Conservation (phyloP, 306 rosid species). For the Vigna trinervia region DNA sequence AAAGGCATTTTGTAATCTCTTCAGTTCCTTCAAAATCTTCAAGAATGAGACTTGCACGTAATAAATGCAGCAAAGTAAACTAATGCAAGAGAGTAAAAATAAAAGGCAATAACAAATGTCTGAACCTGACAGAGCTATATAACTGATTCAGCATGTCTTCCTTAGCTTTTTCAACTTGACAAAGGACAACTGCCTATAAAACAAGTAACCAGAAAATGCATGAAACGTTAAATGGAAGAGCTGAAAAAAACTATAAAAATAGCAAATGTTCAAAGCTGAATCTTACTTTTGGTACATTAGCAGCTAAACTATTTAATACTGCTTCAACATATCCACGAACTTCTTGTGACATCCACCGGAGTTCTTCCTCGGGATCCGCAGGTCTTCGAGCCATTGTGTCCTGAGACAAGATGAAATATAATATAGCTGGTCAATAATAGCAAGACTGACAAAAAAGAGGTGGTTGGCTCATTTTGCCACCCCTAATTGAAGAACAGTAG, state of each 20-base stretch:
- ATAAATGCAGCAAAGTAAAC: conserved; percentile 1
- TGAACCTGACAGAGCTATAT: conserved; percentile 91
- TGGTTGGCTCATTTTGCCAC: too few relatives aligned
- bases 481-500: neutral
- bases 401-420: conserved; percentile 45
- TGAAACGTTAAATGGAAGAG: conserved; percentile 40
- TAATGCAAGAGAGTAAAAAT: conserved; percentile 3
- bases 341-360: conserved; percentile 98
- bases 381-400: conserved; percentile 96
- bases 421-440: neutral
- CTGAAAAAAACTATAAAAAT: neutral
- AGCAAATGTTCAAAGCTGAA: conserved; percentile 23
- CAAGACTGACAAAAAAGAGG: too few relatives aligned
- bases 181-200: conserved; percentile 96
- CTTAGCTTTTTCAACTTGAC: conserved; percentile 98
- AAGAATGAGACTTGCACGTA: conserved; percentile 18
- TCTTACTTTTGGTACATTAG: conserved; percentile 91
- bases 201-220: conserved; percentile 44
- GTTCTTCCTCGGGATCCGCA: conserved; percentile 98
- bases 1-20: neutral
- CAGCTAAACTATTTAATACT: conserved; percentile 98
- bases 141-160: conserved; percentile 97
- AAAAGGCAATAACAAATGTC: conserved; percentile 35
- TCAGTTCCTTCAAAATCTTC: neutral
- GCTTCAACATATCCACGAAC: conserved; percentile 99